A percentile compares a stretch with the other conserved stretches of the same genome.
Conservation (phyloP, 129 eudicot species). For the Kitagawia praeruptora region DNA sequence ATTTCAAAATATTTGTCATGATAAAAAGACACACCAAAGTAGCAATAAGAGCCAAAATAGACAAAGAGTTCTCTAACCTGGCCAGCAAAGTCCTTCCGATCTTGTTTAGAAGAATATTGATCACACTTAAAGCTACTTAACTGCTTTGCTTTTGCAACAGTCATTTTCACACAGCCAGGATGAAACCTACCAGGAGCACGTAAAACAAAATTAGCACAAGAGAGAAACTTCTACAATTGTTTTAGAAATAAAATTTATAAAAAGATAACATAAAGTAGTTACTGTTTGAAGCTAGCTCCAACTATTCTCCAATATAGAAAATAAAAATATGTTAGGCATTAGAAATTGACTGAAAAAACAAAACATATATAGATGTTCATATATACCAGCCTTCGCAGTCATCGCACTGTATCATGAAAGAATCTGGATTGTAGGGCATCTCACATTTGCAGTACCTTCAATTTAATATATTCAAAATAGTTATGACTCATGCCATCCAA, state of each 20-base stretch:
- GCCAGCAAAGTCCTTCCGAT: not conserved
- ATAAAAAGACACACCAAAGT: not conserved
- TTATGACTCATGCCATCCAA: too few species aligned
- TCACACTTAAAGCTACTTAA: slow-evolving; percentile 46
- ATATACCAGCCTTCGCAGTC: too few species aligned
- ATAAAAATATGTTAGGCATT: too few species aligned
- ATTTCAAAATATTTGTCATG: not conserved
- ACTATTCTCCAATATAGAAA: not conserved
- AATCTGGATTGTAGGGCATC: too few species aligned
- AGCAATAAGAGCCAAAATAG: not conserved
- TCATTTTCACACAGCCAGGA: slow-evolving; percentile 60
- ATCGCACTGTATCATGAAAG: too few species aligned
- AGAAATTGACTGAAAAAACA: too few species aligned
- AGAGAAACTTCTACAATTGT: not conserved
- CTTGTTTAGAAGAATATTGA: slow-evolving; percentile 33
- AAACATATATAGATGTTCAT: too few species aligned
- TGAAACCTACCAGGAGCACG: slow-evolving; percentile 45
- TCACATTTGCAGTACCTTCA: too few species aligned
- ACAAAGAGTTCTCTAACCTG: not conserved
- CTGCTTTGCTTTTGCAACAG: slow-evolving; percentile 40
- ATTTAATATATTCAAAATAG: too few species aligned
- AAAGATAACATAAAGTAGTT: not conserved
- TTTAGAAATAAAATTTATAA: not conserved
- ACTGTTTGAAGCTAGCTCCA: not conserved
- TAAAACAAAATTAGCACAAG: not conserved